Base-by-base conservation (phyloP, 768 basidiomycete genomes). In the Termitomyces sp. region DNA sequence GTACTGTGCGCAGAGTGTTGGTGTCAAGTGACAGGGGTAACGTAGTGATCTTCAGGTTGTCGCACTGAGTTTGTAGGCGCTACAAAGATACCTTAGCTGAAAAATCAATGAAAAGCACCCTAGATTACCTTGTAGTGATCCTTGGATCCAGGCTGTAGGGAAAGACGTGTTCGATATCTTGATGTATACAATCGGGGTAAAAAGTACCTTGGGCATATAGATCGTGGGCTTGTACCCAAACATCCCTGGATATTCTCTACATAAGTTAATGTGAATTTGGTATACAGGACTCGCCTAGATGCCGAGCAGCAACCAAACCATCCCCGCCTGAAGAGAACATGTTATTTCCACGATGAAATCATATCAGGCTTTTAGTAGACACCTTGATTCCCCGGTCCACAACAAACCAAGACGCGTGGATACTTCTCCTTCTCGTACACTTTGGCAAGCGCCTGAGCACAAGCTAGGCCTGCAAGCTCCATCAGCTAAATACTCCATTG, bases 321-420 rank as follows among this genome's bases (percentile, higher is more conserved):
- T 99, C 97, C 12, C 97, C 97, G 1, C 94, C 89, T 62, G 21
- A 12, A 17, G 12, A n/a, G 51, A 33, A 35, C 17, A 21, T 5
- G 15, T 58, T 33, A 51, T 30, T 19, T 37, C 15, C 19, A 43
- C 28, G 4, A 14, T 23, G 30, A 33, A 30, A 4, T n/a, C 7
- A 50, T 14, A 35, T 35, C 38, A 35, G 37, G 1, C 11, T 15
- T 28, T 35, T 38, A 10, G 37, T 15, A 26, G 8, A 38, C 56
- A 71, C 83, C 93, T 76, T 98, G 96, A 66, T 98, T 98, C 42
- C 97, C 97, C 7, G 97, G 95, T 17, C 97, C 97, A 67, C 95
- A 98, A 65, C 91, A 94, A 11, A 98, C 91, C n/a, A 98, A 75
- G 6, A 98, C 92, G 11, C 84, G 81, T 38, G 79, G 80, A 68